phyloP scores from a whole-genome alignment of 441 rosid species.

The Melastoma candidum region DNA sequence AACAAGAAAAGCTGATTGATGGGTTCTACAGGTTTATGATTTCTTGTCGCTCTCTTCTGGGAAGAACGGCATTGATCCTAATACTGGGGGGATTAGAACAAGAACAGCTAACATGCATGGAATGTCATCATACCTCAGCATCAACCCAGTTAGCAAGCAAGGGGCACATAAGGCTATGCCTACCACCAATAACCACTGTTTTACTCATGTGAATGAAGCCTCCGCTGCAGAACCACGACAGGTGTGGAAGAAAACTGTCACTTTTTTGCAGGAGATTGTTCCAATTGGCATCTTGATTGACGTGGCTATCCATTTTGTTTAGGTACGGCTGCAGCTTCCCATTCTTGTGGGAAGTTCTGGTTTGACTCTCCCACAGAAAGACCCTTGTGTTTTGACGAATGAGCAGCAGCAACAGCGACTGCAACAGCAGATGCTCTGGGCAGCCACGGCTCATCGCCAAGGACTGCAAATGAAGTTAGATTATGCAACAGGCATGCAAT shows the following conservation, averaged over 20 bases:
- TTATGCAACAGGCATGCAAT: constrained; percentile 15
- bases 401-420: constrained; percentile 25
- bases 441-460: constrained; percentile 27
- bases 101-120: constrained; percentile 23
- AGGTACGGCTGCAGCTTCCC: constrained; percentile 45
- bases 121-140: constrained; percentile 23
- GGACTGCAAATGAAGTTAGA: constrained; percentile 35
- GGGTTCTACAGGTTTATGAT: constrained; percentile 43
- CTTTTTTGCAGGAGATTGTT: no score
- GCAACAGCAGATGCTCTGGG: constrained; percentile 35
- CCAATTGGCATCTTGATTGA: background rate
- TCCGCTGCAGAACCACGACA: constrained; percentile 40
- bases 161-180: constrained; percentile 22
- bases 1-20: background rate
- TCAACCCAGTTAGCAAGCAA: no score
- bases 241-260: constrained; percentile 24
- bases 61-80: constrained; percentile 19
- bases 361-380: constrained; percentile 18
- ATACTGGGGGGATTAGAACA: constrained; percentile 6
- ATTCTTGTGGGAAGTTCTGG: constrained; percentile 32
- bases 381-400: constrained; percentile 18
- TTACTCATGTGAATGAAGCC: constrained; percentile 32
- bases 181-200: constrained; percentile 18
- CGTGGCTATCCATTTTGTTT: constrained; percentile 6
- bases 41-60: constrained; percentile 58